Conservation (phyloP, 495 filamentous ascomycete species). For the Lophium mytilinum region DNA sequence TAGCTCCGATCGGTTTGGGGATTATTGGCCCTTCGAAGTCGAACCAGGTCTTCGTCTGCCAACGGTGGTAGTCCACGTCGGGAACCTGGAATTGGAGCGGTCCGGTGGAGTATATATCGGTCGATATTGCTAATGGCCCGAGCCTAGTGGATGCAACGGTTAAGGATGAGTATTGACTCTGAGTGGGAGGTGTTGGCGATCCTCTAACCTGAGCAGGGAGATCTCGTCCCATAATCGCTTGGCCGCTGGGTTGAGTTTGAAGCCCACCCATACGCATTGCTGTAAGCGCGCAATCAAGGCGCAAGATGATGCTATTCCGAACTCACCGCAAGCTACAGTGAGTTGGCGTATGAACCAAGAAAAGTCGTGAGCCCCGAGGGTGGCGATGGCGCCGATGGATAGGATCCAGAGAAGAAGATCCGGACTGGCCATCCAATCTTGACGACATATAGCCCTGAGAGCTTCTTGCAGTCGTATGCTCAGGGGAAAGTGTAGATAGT, state of each 20-base stretch:
- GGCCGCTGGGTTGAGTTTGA: constrained; percentile 19
- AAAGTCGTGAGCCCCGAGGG: constrained; percentile 14
- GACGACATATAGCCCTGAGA: constrained; percentile 11
- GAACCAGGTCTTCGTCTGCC: constrained; percentile 10
- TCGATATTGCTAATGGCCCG: constrained; percentile 5
- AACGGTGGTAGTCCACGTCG: constrained; percentile 10
- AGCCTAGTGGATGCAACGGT: constrained; percentile 13
- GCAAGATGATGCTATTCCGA: constrained; percentile 5
- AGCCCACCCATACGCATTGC: constrained; percentile 24
- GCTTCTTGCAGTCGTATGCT: constrained; percentile 23
- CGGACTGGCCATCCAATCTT: constrained; percentile 17
- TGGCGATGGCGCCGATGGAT: constrained; percentile 22
- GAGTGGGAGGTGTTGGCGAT: constrained; percentile 15
- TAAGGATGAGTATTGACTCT: constrained; percentile 20
- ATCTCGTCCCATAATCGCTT: constrained; percentile 18
- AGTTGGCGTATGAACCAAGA: constrained; percentile 20
- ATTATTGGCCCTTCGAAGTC: background rate
- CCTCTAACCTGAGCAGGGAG: constrained; percentile 20
- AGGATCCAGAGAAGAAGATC: constrained; percentile 26
- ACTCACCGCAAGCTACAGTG: constrained; percentile 18
- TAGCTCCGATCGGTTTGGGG: background rate
- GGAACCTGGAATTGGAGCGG: constrained; percentile 18
- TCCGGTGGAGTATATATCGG: background rate
- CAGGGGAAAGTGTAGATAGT: constrained; percentile 15
- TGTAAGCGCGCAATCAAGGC: constrained; percentile 15